phyloP scores from a whole-genome alignment of 345 rosid genomes.

The Pistacia vera region DNA sequence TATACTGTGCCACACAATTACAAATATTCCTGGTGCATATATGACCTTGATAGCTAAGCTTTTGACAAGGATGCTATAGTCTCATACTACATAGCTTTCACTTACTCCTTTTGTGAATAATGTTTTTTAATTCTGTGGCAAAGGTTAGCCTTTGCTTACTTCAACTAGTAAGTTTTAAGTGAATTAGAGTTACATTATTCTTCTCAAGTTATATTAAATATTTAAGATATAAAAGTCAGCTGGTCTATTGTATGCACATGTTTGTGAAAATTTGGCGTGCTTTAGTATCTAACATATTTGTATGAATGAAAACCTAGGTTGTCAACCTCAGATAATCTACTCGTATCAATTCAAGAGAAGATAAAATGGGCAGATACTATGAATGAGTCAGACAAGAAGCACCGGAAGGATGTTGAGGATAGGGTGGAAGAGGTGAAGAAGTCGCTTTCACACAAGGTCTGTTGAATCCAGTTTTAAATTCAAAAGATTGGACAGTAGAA shows the following conservation, averaged over 20 bases:
- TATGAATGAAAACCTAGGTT: slow-evolving; percentile 54
- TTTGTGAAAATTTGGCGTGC: not conserved
- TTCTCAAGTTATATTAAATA: not conserved
- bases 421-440: slow-evolving; percentile 83
- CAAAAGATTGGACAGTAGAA: not conserved
- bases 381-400: slow-evolving; percentile 87
- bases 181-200: not conserved
- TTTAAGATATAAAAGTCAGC: not conserved
- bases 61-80: not conserved
- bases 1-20: not conserved
- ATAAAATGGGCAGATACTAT: slow-evolving; percentile 98
- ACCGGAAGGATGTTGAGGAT: slow-evolving; percentile 79
- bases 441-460: slow-evolving; percentile 85
- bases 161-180: not conserved
- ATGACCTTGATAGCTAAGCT: not conserved
- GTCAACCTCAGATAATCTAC: slow-evolving; percentile 82
- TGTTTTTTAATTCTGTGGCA: not conserved
- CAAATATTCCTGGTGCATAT: not conserved
- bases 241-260: not conserved
- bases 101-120: not conserved
- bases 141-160: not conserved
- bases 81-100: not conserved
- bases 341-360: slow-evolving; percentile 88
- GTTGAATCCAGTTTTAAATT: slow-evolving; percentile 51
- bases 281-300: not conserved